These are phyloP conservation scores for Fusarium sp. DNA, from an alignment of 2,329 filamentous ascomycete species.

Conservation along the genomic window DNA sequence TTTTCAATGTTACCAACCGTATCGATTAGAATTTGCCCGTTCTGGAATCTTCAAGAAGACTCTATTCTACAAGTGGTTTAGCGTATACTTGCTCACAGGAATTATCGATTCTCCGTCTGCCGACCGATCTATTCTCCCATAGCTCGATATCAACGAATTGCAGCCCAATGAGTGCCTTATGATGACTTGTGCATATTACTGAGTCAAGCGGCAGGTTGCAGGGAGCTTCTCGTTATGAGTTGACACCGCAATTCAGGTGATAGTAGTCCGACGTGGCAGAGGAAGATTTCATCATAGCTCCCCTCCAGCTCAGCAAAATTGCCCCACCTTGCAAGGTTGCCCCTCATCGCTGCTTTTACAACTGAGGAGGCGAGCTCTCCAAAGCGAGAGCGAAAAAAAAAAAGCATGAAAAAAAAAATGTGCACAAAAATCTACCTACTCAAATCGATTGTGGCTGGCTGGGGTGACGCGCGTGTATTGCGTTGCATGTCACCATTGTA, in stretches of 20 bases:
- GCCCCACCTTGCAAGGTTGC: slow-evolving; percentile 68
- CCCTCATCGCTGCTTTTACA: slow-evolving; percentile 71
- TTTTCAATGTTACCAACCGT: slow-evolving; percentile 37
- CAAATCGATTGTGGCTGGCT: slow-evolving; percentile 15
- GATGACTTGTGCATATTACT: slow-evolving; percentile 4
- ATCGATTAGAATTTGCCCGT: slow-evolving; percentile 49
- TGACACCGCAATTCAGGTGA: slow-evolving; percentile 23
- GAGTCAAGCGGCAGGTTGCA: not conserved
- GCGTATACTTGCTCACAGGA: slow-evolving; percentile 28
- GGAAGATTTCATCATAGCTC: slow-evolving; percentile 49
- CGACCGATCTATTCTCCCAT: slow-evolving; percentile 7
- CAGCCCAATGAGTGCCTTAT: slow-evolving; percentile 8
- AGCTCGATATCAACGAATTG: slow-evolving; percentile 17
- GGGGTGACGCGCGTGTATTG: slow-evolving; percentile 38
- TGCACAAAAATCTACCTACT: slow-evolving; percentile 3
- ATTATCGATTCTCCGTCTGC: slow-evolving; percentile 36
- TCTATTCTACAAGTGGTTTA: slow-evolving; percentile 47
- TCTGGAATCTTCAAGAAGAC: slow-evolving; percentile 59
- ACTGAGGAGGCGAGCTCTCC: slow-evolving; percentile 10
- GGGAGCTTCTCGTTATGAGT: not conserved
- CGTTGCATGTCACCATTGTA: slow-evolving; percentile 31
- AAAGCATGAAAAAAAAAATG: slow-evolving; percentile 2
- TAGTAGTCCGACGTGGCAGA: slow-evolving; percentile 41
- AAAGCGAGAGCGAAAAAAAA: slow-evolving; percentile 34
- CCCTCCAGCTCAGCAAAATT: slow-evolving; percentile 51